Conservation (phyloP, 2,329 filamentous ascomycete genomes). For the Hypoxylon sp. region DNA sequence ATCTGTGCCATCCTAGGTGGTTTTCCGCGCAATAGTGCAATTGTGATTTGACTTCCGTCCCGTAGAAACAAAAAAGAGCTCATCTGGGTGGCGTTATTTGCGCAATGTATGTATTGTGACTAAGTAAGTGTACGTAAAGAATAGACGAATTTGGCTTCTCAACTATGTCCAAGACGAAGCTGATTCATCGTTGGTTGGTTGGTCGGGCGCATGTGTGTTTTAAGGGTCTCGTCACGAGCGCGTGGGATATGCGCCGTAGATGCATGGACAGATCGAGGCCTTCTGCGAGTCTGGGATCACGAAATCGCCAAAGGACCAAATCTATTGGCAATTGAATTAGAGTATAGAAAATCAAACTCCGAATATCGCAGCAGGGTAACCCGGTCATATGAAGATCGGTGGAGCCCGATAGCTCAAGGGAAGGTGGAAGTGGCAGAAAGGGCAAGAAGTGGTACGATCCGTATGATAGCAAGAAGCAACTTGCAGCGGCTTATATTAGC, state of each 20-base stretch:
- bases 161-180: not conserved
- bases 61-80: conserved; percentile 13
- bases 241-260: conserved; percentile 30
- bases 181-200: not conserved
- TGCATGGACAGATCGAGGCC: conserved; percentile 42
- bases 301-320: conserved; percentile 11
- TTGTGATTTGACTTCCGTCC: conserved; percentile 11
- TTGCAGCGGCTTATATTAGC: conserved; percentile 5
- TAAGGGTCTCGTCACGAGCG: conserved; percentile 29
- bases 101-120: not conserved
- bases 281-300: conserved; percentile 15
- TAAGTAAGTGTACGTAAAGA: not conserved
- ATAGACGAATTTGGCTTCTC: not conserved
- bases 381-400: conserved; percentile 37
- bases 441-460: conserved; percentile 40
- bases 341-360: conserved; percentile 38
- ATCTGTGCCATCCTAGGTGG: conserved; percentile 40
- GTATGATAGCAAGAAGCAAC: conserved; percentile 11
- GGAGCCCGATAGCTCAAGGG: conserved; percentile 34
- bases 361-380: conserved; percentile 36
- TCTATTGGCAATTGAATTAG: conserved; percentile 39
- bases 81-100: conserved; percentile 27
- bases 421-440: not conserved
- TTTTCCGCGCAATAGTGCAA: not conserved
- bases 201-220: not conserved